Conservation (phyloP, 2,329 filamentous ascomycete genomes). For the Verticillium longisporum region DNA sequence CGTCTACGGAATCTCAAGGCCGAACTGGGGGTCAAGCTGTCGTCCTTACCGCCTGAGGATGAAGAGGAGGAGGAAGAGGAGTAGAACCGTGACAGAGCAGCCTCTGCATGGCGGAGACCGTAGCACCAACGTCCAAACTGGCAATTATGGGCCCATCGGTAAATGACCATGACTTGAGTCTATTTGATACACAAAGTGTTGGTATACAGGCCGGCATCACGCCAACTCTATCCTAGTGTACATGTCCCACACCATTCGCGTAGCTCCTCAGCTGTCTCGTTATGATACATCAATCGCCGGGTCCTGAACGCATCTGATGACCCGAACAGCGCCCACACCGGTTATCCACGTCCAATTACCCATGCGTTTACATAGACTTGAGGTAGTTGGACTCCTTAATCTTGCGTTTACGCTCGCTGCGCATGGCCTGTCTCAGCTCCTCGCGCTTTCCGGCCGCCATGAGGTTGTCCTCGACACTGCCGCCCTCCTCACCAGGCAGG, state of each 20-base stretch:
- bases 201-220: neutral
- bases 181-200: neutral
- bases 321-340: neutral
- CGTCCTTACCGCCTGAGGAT: slow-evolving; percentile 27
- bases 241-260: neutral
- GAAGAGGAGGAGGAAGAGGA: slow-evolving; percentile 10
- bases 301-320: neutral
- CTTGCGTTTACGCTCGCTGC: slow-evolving; percentile 63
- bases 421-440: slow-evolving; percentile 64
- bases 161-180: neutral
- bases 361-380: slow-evolving; percentile 58
- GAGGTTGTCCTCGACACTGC: slow-evolving; percentile 36
- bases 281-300: neutral
- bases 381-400: slow-evolving; percentile 87
- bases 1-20: slow-evolving; percentile 41
- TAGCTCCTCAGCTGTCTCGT: neutral
- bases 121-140: neutral
- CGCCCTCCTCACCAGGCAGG: slow-evolving; percentile 47
- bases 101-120: neutral
- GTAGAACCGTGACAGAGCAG: neutral
- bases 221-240: neutral
- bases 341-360: neutral
- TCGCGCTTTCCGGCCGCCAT: slow-evolving; percentile 44
- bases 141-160: neutral
- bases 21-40: slow-evolving; percentile 37